Conservation (phyloP, 495 filamentous ascomycete species). For the Rhypophila decipiens region DNA sequence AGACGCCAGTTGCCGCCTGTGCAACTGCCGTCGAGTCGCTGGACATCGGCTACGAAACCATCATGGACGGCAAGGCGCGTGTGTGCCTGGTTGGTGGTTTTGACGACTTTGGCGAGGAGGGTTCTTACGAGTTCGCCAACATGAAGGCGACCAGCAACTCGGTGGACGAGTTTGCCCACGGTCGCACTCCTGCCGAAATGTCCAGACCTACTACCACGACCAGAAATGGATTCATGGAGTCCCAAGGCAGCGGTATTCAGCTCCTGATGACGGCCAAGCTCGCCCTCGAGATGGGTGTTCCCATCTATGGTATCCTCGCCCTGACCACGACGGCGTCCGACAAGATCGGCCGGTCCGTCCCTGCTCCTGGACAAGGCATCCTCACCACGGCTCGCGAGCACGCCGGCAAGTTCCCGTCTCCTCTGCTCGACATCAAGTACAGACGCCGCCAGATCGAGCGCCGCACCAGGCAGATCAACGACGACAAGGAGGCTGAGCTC, state of each 20-base stretch:
- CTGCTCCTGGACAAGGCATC: conserved; percentile 92
- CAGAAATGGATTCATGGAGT: conserved; percentile 98
- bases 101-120: conserved; percentile 99
- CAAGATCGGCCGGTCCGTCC: conserved; percentile 96
- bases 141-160: conserved; percentile 99
- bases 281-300: conserved; percentile 96
- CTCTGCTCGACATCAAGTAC: conserved; percentile 94
- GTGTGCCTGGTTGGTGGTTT: conserved; percentile 98
- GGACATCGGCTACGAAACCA: conserved; percentile 96
- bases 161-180: conserved; percentile 90
- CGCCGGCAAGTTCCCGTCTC: conserved; percentile 84
- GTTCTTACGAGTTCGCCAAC: conserved; percentile 98
- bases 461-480: conserved; percentile 82
- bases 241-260: conserved; percentile 96
- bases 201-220: conserved; percentile 95
- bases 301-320: conserved; percentile 91
- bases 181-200: conserved; percentile 94
- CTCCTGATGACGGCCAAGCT: conserved; percentile 97
- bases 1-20: conserved; percentile 96
- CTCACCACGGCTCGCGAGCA: conserved; percentile 95
- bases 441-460: conserved; percentile 89
- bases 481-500: conserved; percentile 92
- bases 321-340: conserved; percentile 96
- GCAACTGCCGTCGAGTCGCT: conserved; percentile 95
- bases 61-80: conserved; percentile 93